Percentiles rank a stretch among this genome's conserved stretches.
Evolutionary conservation across 345 rosid genomes (phyloP).

Genomic region (Durio zibethinus): DNA sequence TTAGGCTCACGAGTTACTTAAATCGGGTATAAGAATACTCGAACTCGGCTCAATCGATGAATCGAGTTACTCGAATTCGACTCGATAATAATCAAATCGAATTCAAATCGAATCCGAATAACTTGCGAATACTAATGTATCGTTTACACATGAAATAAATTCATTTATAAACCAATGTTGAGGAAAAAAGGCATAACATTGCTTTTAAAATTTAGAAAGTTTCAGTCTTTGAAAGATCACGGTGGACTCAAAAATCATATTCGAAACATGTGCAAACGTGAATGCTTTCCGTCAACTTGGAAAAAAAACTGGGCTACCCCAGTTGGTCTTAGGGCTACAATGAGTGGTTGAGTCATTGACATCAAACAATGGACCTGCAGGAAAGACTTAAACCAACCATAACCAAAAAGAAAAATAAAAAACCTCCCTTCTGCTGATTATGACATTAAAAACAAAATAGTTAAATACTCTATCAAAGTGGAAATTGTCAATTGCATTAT

Average conservation of each 20-base stretch:
- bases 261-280: slow-evolving; percentile 21
- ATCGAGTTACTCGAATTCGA: no score
- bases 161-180: no score
- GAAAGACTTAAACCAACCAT: neutral
- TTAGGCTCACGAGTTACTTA: no score
- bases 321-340: neutral
- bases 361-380: neutral
- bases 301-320: neutral
- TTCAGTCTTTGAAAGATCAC: neutral
- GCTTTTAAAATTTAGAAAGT: slow-evolving; percentile 20
- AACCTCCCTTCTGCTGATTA: neutral
- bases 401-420: slow-evolving; percentile 1
- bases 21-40: no score
- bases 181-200: slow-evolving; percentile 1
- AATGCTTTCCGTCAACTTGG: neutral
- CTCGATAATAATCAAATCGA: no score
- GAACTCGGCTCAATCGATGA: no score
- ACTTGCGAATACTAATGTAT: no score
- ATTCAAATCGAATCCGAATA: no score
- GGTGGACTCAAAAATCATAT: slow-evolving; percentile 28
- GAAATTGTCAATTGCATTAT: neutral
- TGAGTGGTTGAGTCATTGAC: neutral
- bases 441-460: neutral
- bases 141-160: no score
- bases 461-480: neutral